Evolutionary conservation across 768 basidiomycete genomes (phyloP), one percentile per base, ranked within the genome.

Genomic region (Pisolithus microcarpus): DNA sequence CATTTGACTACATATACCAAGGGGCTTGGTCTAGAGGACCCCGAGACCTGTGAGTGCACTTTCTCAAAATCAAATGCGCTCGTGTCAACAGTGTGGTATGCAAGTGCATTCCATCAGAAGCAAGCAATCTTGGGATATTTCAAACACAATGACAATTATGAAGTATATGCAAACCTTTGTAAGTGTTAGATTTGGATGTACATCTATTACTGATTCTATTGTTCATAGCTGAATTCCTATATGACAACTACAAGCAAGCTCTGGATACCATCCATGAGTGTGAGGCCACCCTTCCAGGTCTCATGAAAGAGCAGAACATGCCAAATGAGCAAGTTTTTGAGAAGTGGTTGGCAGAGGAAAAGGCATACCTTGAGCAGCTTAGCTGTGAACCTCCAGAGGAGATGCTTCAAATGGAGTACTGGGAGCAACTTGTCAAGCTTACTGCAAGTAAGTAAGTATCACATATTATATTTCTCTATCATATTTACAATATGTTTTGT

Each of bases 41-140:
- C 60, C 13, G 58, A 63, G 39, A 46, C 42, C 11, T 58, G 58
- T 34, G 60, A 61, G 48, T 45, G 52, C 23, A 52, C 57, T 5
- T 18, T 62, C 58, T 54, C 56, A 18, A 54, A 54, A 21, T 58
- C 54, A 1, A 56, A 63, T 43, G 58, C 46, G 0, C 48, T 59
- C 4, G 55, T 55, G 6, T 38, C 36, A 2, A 51, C 49, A 23
- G 55, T 52, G 7, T 50, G 46, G 7, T 50, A 61, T 46, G 48
- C 52, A 5, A 54, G 48, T 11, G 18, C 43, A 0, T 66, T 60
- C 34, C 65, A 66, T 49, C 50, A 54, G 36, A 51, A 23, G 15
- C 60, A 56, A 53, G 48, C 42, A 26, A 58, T 56, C 37, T 38
- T 19, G 34, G 48, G 19, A 37, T 50, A 42, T 21, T 42, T 42